These are phyloP conservation scores for Podosphaera aphanis DNA, from an alignment of 2,329 filamentous ascomycete species.

Conservation along the genomic window DNA sequence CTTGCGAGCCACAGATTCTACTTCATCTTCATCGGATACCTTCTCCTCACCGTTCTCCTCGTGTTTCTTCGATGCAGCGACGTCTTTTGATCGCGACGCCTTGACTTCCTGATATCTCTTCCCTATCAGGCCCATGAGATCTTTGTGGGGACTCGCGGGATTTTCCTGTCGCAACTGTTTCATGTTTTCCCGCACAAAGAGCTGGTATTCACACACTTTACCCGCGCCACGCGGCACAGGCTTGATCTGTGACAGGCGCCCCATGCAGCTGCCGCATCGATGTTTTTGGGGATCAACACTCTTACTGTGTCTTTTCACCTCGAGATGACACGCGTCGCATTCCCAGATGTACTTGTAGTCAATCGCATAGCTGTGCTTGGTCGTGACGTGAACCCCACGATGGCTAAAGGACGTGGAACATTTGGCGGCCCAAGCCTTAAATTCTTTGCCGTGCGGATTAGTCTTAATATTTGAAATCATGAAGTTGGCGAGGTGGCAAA, in stretches of 20 bases:
- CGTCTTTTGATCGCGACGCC: constrained; percentile 9
- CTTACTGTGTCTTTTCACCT: constrained; percentile 67
- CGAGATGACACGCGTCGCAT: constrained; percentile 42
- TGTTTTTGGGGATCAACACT: constrained; percentile 54
- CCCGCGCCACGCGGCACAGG: constrained; percentile 37
- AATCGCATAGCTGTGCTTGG: constrained; percentile 73
- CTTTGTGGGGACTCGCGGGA: constrained; percentile 31
- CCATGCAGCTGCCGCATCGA: constrained; percentile 56
- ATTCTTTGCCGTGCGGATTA: constrained; percentile 63
- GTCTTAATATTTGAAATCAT: constrained; percentile 57
- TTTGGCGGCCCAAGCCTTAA: constrained; percentile 48
- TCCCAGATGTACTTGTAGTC: constrained; percentile 82
- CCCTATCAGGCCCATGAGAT: constrained; percentile 45
- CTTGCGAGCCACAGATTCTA: constrained; percentile 10
- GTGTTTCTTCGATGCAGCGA: not conserved
- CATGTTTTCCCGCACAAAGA: constrained; percentile 46
- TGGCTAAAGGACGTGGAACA: constrained; percentile 31
- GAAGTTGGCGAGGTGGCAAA: constrained; percentile 82
- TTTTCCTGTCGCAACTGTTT: constrained; percentile 31
- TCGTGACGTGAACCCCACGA: constrained; percentile 55
- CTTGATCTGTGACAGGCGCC: constrained; percentile 49
- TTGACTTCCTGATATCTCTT: constrained; percentile 34
- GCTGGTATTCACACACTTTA: constrained; percentile 26
- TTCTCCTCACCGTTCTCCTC: constrained; percentile 3
- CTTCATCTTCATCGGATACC: constrained; percentile 4